These are phyloP conservation scores for Eutypella sp. DNA, from an alignment of 2,329 filamentous ascomycete genomes.

Conservation along the genomic window DNA sequence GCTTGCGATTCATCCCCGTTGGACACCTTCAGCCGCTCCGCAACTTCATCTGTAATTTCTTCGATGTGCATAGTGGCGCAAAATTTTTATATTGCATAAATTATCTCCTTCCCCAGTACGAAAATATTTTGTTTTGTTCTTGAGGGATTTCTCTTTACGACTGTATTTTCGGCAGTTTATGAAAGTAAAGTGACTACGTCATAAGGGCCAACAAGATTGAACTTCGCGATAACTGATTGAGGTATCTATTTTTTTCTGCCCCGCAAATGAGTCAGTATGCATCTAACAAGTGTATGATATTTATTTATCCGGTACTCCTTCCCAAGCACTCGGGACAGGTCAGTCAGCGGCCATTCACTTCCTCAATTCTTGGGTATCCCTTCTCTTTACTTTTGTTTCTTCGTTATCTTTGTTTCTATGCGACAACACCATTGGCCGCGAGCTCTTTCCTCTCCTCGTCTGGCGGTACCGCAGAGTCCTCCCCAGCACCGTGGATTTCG, in stretches of 20 bases:
- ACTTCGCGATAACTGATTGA: no score
- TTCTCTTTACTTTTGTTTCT: not conserved
- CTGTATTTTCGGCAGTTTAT: not conserved
- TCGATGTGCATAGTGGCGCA: constrained; percentile 32
- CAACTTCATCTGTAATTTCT: constrained; percentile 35
- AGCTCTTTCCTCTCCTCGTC: constrained; percentile 33
- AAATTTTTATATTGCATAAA: constrained; percentile 1
- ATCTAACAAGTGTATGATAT: constrained; percentile 1
- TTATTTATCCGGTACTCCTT: not conserved
- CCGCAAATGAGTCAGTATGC: constrained; percentile 4
- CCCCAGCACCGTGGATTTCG: constrained; percentile 41
- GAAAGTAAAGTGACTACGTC: not conserved
- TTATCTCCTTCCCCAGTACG: no score
- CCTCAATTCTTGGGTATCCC: no score
- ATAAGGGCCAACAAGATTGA: no score
- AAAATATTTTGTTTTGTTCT: not conserved
- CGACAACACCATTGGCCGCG: constrained; percentile 31
- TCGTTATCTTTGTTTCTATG: constrained; percentile 18
- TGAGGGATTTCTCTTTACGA: not conserved
- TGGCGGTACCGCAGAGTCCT: constrained; percentile 9
- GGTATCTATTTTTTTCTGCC: not conserved
- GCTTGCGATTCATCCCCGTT: constrained; percentile 18
- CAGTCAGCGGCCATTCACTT: no score
- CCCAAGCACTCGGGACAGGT: no score
- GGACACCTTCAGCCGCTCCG: constrained; percentile 32